A percentile compares a stretch with the other conserved stretches of the same genome.
phyloP scores from a whole-genome alignment of 2,329 filamentous ascomycete species.

The Ophiostoma novo-ulmi region DNA sequence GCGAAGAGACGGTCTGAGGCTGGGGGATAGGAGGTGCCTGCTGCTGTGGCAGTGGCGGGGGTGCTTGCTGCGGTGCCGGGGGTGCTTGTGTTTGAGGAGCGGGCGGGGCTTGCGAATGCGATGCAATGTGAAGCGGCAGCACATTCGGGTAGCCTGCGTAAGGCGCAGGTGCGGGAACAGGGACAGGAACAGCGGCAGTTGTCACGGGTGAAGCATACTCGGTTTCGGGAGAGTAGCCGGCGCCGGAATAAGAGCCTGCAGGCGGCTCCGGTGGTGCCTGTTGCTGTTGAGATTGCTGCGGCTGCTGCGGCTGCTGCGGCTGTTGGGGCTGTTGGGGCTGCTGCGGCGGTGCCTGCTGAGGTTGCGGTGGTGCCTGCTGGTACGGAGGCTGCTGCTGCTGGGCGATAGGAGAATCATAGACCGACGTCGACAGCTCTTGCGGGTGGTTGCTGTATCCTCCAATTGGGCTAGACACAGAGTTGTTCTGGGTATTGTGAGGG shows the following conservation, averaged over 20 bases:
- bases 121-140: not conserved
- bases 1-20: conserved; percentile 28
- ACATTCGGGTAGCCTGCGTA: not conserved
- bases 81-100: conserved; percentile 26
- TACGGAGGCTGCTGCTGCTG: conserved; percentile 32
- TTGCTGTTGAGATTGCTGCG: conserved; percentile 39
- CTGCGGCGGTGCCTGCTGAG: conserved; percentile 29
- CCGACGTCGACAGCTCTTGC: conserved; percentile 72
- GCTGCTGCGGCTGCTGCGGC: conserved; percentile 42
- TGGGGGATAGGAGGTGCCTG: not conserved
- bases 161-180: conserved; percentile 22
- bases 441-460: conserved; percentile 64
- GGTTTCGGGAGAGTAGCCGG: conserved; percentile 30
- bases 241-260: conserved; percentile 32
- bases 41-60: conserved; percentile 28
- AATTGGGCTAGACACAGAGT: conserved; percentile 42
- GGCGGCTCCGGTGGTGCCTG: conserved; percentile 41
- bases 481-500: conserved; percentile 34
- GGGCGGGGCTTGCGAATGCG: not conserved
- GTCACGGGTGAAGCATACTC: conserved; percentile 36
- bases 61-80: conserved; percentile 32
- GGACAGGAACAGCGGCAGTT: conserved; percentile 30
- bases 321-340: conserved; percentile 30
- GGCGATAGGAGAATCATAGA: conserved; percentile 68
- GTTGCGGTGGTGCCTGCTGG: conserved; percentile 44